phyloP scores from a whole-genome alignment of 768 basidiomycete species.

The Agaricus bisporus region DNA sequence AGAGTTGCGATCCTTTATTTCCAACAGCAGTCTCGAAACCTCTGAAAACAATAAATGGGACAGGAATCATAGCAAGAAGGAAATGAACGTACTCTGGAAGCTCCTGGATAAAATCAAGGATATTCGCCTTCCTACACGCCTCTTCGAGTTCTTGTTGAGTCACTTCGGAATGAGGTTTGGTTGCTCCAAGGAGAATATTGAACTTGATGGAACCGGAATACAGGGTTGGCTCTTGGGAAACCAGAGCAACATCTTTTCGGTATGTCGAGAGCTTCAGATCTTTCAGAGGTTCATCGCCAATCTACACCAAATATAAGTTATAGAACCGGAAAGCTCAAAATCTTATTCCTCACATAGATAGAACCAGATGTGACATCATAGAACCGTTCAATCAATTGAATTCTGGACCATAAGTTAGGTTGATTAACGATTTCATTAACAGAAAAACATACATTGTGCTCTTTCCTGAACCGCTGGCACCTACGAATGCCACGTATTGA shows the following conservation, averaged over 20 bases:
- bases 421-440: slow-evolving; percentile 1
- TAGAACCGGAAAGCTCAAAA: neutral
- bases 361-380: slow-evolving; percentile 62
- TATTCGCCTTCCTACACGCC: slow-evolving; percentile 75
- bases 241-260: slow-evolving; percentile 73
- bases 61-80: neutral
- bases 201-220: slow-evolving; percentile 80
- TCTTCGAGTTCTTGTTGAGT: slow-evolving; percentile 75
- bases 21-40: slow-evolving; percentile 84
- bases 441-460: slow-evolving; percentile 48
- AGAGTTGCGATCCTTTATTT: slow-evolving; percentile 74
- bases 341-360: slow-evolving; percentile 36
- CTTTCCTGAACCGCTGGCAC: slow-evolving; percentile 67
- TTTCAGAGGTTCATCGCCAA: slow-evolving; percentile 60
- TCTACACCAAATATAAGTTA: slow-evolving; percentile 20
- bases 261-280: slow-evolving; percentile 72
- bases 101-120: slow-evolving; percentile 74
- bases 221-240: slow-evolving; percentile 79
- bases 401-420: slow-evolving; percentile 25
- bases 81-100: slow-evolving; percentile 55
- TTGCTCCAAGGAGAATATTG: slow-evolving; percentile 76
- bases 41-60: slow-evolving; percentile 18
- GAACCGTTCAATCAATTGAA: slow-evolving; percentile 69
- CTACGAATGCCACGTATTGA: slow-evolving; percentile 67
- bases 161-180: slow-evolving; percentile 60